Evolutionary conservation across 495 filamentous ascomycete species (phyloP).

Genomic region (Aspergillus mulundensis): DNA sequence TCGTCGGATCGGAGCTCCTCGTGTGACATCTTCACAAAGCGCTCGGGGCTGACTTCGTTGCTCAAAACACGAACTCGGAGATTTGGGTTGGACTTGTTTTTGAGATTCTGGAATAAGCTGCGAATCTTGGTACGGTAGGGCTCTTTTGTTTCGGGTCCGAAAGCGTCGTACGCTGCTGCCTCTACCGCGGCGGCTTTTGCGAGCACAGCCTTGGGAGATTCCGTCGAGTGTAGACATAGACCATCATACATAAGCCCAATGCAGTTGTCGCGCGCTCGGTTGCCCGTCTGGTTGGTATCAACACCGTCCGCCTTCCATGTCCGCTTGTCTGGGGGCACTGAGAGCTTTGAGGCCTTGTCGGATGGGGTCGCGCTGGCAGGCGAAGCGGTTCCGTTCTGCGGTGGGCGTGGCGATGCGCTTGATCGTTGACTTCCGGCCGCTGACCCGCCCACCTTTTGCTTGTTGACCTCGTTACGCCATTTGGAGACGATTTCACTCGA

Average conservation of each 20-base stretch:
- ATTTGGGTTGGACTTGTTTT: constrained; percentile 78
- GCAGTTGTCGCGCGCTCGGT: constrained; percentile 69
- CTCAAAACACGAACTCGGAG: constrained; percentile 70
- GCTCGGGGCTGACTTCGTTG: constrained; percentile 63
- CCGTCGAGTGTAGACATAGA: constrained; percentile 41
- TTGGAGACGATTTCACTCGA: constrained; percentile 78
- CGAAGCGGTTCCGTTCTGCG: constrained; percentile 40
- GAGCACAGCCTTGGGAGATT: constrained; percentile 54
- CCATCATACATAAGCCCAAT: constrained; percentile 88
- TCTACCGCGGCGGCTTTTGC: constrained; percentile 68
- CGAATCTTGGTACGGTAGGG: constrained; percentile 83
- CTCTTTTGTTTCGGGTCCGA: constrained; percentile 61
- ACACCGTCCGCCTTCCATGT: constrained; percentile 77
- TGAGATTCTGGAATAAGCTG: constrained; percentile 87
- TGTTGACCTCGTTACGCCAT: constrained; percentile 80
- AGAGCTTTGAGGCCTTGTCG: constrained; percentile 52
- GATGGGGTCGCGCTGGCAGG: constrained; percentile 39
- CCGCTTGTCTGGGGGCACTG: constrained; percentile 72
- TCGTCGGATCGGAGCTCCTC: constrained; percentile 78
- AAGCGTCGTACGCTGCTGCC: constrained; percentile 60
- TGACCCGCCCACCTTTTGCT: constrained; percentile 56
- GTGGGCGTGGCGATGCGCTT: constrained; percentile 37
- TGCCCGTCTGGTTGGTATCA: constrained; percentile 63
- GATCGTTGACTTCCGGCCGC: constrained; percentile 40
- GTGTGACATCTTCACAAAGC: constrained; percentile 68